Evolutionary conservation across 164 flowering plant species (phyloP), one percentile per base, ranked within the genome.

Genomic region (Vitis rotundifolia): DNA sequence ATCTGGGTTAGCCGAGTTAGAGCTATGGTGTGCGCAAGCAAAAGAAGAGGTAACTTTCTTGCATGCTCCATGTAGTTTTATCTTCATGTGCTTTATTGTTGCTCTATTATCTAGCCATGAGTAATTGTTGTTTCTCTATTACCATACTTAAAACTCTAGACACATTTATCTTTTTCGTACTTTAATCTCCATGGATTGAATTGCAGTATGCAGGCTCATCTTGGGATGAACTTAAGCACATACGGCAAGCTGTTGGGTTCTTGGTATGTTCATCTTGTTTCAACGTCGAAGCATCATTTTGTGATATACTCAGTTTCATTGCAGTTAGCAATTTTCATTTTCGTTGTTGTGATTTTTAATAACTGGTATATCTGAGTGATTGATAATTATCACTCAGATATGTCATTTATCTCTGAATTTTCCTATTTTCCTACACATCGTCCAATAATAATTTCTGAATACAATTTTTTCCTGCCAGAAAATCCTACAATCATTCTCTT

Each of bases 181-280:
- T 14, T 49, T 9, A 18, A 22, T 29, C 22, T 67, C 49, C 57
- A 63, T 63, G 50, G 6, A 71, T 70, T 73, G 72, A 88, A 89
- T 70, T 73, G 72, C 89, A 89, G 91, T 89, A 84, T 78, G 93
- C 90, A 16, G 91, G 91, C 18, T 75, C 86, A 11, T 82, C 93
- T 55, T 89, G 93, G 91, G 93, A 89, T 71, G 91, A 87, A 78
- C 82, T 89, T 6, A 87, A 79, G 70, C 91, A 87, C 81, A 81
- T 87, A 8, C 79, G 93, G 64, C 91, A 89, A 71, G 85, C 91
- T 51, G 91, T 89, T 64, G 93, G 93, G 5, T 89, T 89, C 76
- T 77, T 89, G 86, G 93, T 89, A 81, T 48, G 81, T 62, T 75
- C 62, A 19, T 62, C 60, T 59, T 61, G 54, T 22, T 59, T 29